phyloP scores from a whole-genome alignment of 2,329 filamentous ascomycete genomes.

The Apiospora koreana region DNA sequence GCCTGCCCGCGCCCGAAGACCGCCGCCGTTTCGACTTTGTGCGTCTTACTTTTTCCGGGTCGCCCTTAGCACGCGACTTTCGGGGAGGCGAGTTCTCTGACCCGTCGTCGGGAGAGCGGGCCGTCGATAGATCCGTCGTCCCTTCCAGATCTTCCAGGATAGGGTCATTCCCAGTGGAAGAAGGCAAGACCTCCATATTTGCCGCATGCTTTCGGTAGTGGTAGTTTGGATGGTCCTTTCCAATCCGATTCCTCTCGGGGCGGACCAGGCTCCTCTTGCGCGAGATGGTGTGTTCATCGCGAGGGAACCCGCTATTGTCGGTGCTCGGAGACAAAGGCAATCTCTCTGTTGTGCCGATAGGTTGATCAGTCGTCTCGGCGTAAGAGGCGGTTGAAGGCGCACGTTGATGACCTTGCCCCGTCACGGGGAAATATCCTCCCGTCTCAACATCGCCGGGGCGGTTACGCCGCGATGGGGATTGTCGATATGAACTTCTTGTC shows the following conservation, averaged over 20 bases:
- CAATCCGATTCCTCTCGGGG: constrained; percentile 84
- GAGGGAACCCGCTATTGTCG: constrained; percentile 32
- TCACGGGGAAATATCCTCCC: constrained; percentile 50
- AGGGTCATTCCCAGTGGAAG: constrained; percentile 89
- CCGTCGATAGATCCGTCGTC: constrained; percentile 55
- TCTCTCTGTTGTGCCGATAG: constrained; percentile 57
- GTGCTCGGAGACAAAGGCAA: constrained; percentile 54
- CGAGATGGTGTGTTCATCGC: constrained; percentile 38
- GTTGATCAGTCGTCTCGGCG: constrained; percentile 56
- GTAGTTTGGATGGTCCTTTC: constrained; percentile 89
- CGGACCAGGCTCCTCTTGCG: constrained; percentile 88
- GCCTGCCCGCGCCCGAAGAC: constrained; percentile 56
- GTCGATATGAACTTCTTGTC: constrained; percentile 65
- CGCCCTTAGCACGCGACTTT: constrained; percentile 37
- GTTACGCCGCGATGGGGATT: constrained; percentile 61
- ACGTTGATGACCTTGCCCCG: constrained; percentile 49
- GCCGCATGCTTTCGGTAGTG: constrained; percentile 94
- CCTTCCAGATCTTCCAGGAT: constrained; percentile 77
- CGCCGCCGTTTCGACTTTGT: constrained; percentile 40
- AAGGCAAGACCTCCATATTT: constrained; percentile 87
- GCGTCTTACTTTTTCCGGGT: constrained; percentile 39
- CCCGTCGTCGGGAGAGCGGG: constrained; percentile 45
- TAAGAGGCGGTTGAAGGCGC: constrained; percentile 59
- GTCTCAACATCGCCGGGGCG: constrained; percentile 72
- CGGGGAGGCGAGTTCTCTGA: constrained; percentile 46